Evolutionary conservation across 345 rosid genomes (phyloP), one percentile per base, ranked within the genome.

Genomic region (Acer saccharum): DNA sequence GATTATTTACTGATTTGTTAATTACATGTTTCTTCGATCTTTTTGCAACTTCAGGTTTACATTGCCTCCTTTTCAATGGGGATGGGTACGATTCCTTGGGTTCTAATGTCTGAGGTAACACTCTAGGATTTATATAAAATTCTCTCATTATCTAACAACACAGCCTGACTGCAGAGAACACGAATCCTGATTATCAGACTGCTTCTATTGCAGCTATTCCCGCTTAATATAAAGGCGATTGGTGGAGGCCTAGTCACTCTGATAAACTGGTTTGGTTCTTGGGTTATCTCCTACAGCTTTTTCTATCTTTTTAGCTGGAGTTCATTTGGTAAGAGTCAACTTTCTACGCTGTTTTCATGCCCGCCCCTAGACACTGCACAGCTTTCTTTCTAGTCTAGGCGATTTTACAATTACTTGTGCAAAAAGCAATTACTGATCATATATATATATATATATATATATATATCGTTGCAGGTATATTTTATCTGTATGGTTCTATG

Each of bases 181-280:
- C 39, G 39, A 12, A 1, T 20, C 14, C 11, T 21, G 21, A 50
- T 77, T 4, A 35, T 35, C 21, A 50, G 35, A 48, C 14, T 67
- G 16, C 20, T 29, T 13, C 41, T 35, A 0, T 67, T 72, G 41
- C 58, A 89, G 92, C 79, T 89, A 73, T 87, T 85, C 39, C 92
- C 92, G 7, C 62, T 89, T 23, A 85, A 87, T 61, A 10, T 89
- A 11, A 87, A 87, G 78, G 92, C 85, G 50, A 39, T 73, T 16
- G 90, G 84, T 0, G 92, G 90, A 73, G 84, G 90, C 73, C 67
- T 89, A 12, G 83, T 81, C 21, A 82, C 83, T 3, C 68, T 87
- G 0, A 79, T 82, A 5, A 84, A 78, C 25, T 88, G 88, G 88
- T 25, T 74, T 58, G 81, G 87, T 23, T 79, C 86, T 7, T 85